These are phyloP conservation scores for Parasitella parasitica DNA, from an alignment of 371 early-diverging fungal species.

Conservation along the genomic window DNA sequence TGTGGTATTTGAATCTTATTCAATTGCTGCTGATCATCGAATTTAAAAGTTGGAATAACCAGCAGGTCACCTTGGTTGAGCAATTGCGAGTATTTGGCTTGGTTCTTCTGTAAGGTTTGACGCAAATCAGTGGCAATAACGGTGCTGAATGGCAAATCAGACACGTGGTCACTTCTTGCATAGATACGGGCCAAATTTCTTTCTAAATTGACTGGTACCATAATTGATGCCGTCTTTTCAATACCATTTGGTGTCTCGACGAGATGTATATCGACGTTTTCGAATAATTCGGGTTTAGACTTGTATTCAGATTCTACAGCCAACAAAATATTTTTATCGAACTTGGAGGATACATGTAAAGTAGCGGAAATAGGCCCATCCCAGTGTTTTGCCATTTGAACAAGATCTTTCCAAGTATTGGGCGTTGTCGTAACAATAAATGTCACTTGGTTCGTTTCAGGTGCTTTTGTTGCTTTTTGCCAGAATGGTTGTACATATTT, in stretches of 20 bases:
- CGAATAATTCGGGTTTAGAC: conserved; percentile 15
- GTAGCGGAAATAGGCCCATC: conserved; percentile 49
- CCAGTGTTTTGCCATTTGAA: conserved; percentile 38
- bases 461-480: conserved; percentile 27
- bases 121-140: conserved; percentile 37
- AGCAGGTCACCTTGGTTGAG: conserved; percentile 41
- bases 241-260: conserved; percentile 15
- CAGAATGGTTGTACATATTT: conserved; percentile 29
- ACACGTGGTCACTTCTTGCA: conserved; percentile 35
- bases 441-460: conserved; percentile 27
- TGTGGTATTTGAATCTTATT: conserved; percentile 15
- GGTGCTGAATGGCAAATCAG: conserved; percentile 33
- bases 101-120: conserved; percentile 30
- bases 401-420: conserved; percentile 37
- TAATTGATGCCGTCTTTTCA: conserved; percentile 20
- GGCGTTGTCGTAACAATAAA: conserved; percentile 39
- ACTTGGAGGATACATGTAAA: conserved; percentile 25
- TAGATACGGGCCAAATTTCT: conserved; percentile 48
- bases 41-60: conserved; percentile 44
- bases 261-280: conserved; percentile 40
- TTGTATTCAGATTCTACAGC: conserved; percentile 23
- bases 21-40: neutral
- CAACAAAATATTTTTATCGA: neutral
- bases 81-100: conserved; percentile 24
- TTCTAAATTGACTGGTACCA: conserved; percentile 40